Evolutionary conservation across 2,329 filamentous ascomycete species (phyloP).

Genomic region (Botryotinia convoluta): DNA sequence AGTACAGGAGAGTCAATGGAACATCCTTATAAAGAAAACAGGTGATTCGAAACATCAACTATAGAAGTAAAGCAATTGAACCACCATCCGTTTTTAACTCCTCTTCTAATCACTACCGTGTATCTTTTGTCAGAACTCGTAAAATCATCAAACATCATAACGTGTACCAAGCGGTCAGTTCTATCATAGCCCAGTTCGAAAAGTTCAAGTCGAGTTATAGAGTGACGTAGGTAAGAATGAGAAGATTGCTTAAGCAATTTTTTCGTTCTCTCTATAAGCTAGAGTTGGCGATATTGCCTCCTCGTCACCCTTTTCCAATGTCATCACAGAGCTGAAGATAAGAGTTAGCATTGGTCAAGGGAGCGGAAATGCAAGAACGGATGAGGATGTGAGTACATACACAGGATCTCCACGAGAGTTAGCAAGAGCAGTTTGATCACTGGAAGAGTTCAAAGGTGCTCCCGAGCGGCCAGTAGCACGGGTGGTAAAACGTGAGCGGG

Average conservation of each 20-base stretch:
- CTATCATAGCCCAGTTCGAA: not conserved
- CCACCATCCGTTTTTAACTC: not conserved
- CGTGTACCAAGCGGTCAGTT: not conserved
- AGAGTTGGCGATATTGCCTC: constrained; percentile 2
- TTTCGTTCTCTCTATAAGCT: constrained; percentile 2
- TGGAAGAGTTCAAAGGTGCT: not conserved
- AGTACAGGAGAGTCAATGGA: not conserved
- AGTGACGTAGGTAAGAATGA: not conserved
- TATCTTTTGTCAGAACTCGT: constrained; percentile 4
- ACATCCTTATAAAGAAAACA: not conserved
- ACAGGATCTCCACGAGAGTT: constrained; percentile 4
- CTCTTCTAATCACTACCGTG: not conserved
- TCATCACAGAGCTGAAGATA: constrained; percentile 10
- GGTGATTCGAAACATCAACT: not conserved
- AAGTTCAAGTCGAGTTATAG: not conserved
- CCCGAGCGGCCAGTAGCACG: not conserved
- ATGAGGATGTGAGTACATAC: not conserved
- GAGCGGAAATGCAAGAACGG: not conserved
- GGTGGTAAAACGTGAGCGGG: constrained; percentile 2
- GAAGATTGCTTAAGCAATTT: not conserved
- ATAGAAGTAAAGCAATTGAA: not conserved
- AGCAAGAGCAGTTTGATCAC: not conserved
- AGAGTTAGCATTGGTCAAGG: not conserved
- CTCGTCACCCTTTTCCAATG: constrained; percentile 11
- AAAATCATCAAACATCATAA: not conserved